These are phyloP conservation scores for Epithele typhae DNA, from an alignment of 768 basidiomycete genomes.

Conservation along the genomic window DNA sequence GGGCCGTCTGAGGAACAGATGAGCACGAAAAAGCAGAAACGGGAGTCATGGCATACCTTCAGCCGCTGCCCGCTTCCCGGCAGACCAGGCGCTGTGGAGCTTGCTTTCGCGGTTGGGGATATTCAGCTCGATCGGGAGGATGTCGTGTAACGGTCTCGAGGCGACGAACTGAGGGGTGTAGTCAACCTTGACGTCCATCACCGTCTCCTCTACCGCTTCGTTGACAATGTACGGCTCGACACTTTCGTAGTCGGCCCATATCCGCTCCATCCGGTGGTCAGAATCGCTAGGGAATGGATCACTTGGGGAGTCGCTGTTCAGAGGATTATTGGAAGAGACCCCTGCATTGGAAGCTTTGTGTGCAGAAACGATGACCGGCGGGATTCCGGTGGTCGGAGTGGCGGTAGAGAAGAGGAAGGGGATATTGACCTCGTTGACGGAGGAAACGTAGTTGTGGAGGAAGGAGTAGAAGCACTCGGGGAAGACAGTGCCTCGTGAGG, in stretches of 20 bases:
- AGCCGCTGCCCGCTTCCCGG: slow-evolving; percentile 43
- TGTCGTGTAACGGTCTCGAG: slow-evolving; percentile 62
- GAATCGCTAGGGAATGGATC: slow-evolving; percentile 67
- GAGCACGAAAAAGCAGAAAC: not conserved
- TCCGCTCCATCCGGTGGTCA: slow-evolving; percentile 77
- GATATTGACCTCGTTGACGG: slow-evolving; percentile 65
- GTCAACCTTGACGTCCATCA: slow-evolving; percentile 55
- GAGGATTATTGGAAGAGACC: slow-evolving; percentile 2
- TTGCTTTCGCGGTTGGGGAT: slow-evolving; percentile 65
- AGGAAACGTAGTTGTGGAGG: slow-evolving; percentile 83
- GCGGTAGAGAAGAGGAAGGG: slow-evolving; percentile 36
- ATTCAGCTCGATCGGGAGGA: slow-evolving; percentile 72
- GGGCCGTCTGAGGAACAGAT: slow-evolving; percentile 62
- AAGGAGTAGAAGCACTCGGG: slow-evolving; percentile 95
- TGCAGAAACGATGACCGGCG: slow-evolving; percentile 19
- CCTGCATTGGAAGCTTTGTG: slow-evolving; percentile 2
- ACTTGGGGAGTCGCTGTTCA: slow-evolving; percentile 18
- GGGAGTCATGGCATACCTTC: slow-evolving; percentile 58
- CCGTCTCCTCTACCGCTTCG: slow-evolving; percentile 41
- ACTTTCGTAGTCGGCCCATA: slow-evolving; percentile 86
- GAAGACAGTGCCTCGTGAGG: slow-evolving; percentile 73
- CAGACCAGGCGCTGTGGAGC: slow-evolving; percentile 26
- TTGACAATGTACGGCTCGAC: slow-evolving; percentile 65
- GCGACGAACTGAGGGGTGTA: slow-evolving; percentile 38
- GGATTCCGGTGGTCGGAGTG: slow-evolving; percentile 27